Evolutionary conservation across 1,284 basidiomycete genomes (phyloP).

Genomic region (Cystobasidium sp.): DNA sequence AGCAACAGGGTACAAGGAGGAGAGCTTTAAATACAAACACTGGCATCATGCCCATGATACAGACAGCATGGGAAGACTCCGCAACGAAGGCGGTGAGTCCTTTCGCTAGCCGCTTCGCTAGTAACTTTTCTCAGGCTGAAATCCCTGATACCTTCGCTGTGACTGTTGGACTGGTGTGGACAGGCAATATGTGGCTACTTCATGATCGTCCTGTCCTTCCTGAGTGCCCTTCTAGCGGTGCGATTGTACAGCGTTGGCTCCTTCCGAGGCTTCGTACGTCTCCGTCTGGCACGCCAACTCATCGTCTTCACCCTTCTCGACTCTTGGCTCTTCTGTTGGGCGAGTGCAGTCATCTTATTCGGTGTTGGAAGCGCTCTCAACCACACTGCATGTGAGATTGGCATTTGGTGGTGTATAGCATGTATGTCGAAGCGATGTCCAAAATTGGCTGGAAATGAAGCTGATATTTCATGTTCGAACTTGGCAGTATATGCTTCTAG

Average conservation of each 20-base stretch:
- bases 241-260: slow-evolving; percentile 30
- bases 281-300: slow-evolving; percentile 30
- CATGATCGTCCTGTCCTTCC: slow-evolving; percentile 19
- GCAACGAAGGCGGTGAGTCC: slow-evolving; percentile 1
- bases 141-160: neutral
- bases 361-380: slow-evolving; percentile 58
- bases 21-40: neutral
- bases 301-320: slow-evolving; percentile 23
- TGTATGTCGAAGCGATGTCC: neutral
- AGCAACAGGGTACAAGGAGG: neutral
- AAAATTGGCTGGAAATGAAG: neutral
- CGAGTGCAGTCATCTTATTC: slow-evolving; percentile 58
- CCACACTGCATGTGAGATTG: slow-evolving; percentile 56
- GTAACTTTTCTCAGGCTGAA: neutral
- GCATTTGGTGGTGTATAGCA: slow-evolving; percentile 54
- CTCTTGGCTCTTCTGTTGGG: slow-evolving; percentile 56
- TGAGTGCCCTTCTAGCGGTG: slow-evolving; percentile 18
- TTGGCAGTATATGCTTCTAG: slow-evolving; percentile 57
- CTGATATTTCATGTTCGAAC: slow-evolving; percentile 52
- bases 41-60: neutral
- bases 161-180: neutral
- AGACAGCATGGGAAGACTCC: neutral
- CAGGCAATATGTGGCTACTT: slow-evolving; percentile 38
- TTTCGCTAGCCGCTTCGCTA: neutral
- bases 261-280: slow-evolving; percentile 8